These are phyloP conservation scores for Eragrostis curvula DNA, from an alignment of 176 grass and related monocot species.

Conservation along the genomic window DNA sequence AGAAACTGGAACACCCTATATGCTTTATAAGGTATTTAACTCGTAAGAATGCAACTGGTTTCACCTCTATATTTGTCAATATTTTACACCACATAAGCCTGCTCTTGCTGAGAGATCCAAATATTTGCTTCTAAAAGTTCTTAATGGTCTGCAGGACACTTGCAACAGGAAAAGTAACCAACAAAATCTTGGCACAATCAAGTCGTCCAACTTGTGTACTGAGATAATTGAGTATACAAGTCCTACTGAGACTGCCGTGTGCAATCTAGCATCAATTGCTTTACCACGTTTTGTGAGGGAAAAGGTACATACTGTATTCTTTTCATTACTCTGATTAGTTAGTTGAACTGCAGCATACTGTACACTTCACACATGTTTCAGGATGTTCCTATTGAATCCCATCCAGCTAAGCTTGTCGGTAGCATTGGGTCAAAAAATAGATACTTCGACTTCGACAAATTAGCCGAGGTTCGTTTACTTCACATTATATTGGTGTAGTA, in stretches of 20 bases:
- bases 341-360: not conserved
- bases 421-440: slow-evolving; percentile 78
- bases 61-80: not conserved
- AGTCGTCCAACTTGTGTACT: slow-evolving; percentile 95
- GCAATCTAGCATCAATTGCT: slow-evolving; percentile 97
- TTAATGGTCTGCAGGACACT: slow-evolving; percentile 65
- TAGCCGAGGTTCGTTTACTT: slow-evolving; percentile 76
- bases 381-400: slow-evolving; percentile 82
- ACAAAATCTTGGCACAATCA: slow-evolving; percentile 95
- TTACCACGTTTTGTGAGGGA: slow-evolving; percentile 95
- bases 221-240: slow-evolving; percentile 97
- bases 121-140: slow-evolving; percentile 12
- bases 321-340: not conserved
- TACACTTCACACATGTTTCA: slow-evolving; percentile 38
- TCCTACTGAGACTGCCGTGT: slow-evolving; percentile 87
- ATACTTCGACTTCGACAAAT: slow-evolving; percentile 96
- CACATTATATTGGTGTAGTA: not conserved
- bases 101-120: not conserved
- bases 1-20: slow-evolving; percentile 98
- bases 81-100: not conserved
- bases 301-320: slow-evolving; percentile 57
- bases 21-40: slow-evolving; percentile 99
- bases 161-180: slow-evolving; percentile 99
- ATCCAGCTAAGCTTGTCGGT: slow-evolving; percentile 93
- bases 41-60: too few relatives aligned